phyloP scores from a whole-genome alignment of 139 green algal genomes.

The Chlamydomonas sp. region DNA sequence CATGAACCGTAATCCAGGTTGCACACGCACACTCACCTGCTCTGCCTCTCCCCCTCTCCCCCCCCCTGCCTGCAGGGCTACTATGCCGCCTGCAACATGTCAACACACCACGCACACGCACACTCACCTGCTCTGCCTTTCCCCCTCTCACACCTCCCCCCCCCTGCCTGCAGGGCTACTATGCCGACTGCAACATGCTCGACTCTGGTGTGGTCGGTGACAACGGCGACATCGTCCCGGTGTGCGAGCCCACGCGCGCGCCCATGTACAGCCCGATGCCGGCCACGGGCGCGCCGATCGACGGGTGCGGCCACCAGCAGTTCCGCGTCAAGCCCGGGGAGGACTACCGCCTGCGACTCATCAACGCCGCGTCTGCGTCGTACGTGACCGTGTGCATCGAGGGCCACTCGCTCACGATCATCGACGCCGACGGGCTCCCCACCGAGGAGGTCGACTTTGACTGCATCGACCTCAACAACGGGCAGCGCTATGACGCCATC shows the following conservation, averaged over 20 bases:
- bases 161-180: too few relatives aligned
- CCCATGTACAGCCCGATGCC: background rate
- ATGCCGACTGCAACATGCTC: too few relatives aligned
- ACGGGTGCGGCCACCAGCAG: constrained; percentile 17
- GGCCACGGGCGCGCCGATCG: background rate
- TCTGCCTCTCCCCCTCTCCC: too few relatives aligned
- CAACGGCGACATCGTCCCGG: too few relatives aligned
- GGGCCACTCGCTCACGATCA: constrained; percentile 42
- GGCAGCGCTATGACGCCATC: constrained; percentile 41
- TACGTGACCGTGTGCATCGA: constrained; percentile 61
- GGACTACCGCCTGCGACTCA: constrained; percentile 45
- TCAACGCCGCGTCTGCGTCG: constrained; percentile 36
- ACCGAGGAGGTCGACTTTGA: constrained; percentile 22
- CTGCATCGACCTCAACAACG: constrained; percentile 58
- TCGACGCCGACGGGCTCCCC: constrained; percentile 44
- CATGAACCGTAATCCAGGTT: too few relatives aligned
- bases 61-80: too few relatives aligned
- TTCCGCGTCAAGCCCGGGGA: constrained; percentile 22
- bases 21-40: too few relatives aligned
- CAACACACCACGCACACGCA: too few relatives aligned
- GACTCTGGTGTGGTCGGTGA: background rate
- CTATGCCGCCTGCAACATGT: too few relatives aligned
- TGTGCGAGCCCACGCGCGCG: too few relatives aligned
- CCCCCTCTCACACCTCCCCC: too few relatives aligned
- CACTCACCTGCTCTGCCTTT: too few relatives aligned